Evolutionary conservation across 331 rosid species (phyloP).

Genomic region (Prunus yedoensis): DNA sequence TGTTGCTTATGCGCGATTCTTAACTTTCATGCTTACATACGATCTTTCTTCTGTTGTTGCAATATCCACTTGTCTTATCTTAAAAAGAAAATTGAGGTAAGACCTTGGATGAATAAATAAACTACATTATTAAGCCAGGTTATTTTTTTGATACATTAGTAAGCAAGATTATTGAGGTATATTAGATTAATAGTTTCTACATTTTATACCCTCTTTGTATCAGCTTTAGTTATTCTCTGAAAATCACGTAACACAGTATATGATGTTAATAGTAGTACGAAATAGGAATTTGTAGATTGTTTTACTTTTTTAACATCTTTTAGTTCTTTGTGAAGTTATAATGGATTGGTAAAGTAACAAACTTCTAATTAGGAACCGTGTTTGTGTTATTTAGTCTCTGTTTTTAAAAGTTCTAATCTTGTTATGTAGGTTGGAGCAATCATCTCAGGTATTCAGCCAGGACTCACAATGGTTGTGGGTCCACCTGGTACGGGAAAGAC

Average conservation of each 20-base stretch:
- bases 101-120: neutral
- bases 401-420: slow-evolving; percentile 1
- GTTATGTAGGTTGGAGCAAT: slow-evolving; percentile 74
- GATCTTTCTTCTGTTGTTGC: no score
- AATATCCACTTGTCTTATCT: neutral
- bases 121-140: no score
- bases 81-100: neutral
- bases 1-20: neutral
- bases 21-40: no score
- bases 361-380: neutral
- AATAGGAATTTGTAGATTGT: neutral
- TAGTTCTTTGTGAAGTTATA: neutral
- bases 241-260: neutral
- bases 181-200: neutral
- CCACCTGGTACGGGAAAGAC: slow-evolving; percentile 99
- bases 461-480: slow-evolving; percentile 96
- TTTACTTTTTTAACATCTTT: neutral
- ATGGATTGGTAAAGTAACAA: neutral
- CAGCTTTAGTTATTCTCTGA: neutral
- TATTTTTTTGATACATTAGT: neutral
- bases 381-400: neutral
- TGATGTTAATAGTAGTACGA: neutral
- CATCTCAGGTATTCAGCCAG: slow-evolving; percentile 94
- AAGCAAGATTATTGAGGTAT: neutral
- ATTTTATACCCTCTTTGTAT: neutral